These are phyloP conservation scores for Candida boleticola DNA, from an alignment of 805 yeast genomes.

Conservation along the genomic window DNA sequence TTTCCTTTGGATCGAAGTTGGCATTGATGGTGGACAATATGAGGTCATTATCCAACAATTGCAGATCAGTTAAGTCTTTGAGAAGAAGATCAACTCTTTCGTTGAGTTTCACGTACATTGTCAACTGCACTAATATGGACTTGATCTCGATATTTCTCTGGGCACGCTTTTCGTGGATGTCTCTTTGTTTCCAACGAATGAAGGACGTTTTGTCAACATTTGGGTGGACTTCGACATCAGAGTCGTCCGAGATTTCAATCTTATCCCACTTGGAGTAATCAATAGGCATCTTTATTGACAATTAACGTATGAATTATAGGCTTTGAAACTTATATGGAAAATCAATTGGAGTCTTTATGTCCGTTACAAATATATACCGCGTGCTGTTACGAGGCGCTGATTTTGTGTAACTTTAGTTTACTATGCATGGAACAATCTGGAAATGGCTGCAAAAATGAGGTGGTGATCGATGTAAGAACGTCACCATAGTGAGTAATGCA, in stretches of 20 bases:
- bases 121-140: conserved; percentile 69
- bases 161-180: conserved; percentile 88
- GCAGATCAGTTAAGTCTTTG: conserved; percentile 35
- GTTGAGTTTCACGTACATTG: conserved; percentile 77
- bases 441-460: no score
- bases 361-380: no score
- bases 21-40: conserved; percentile 43
- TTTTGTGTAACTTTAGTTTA: no score
- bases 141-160: conserved; percentile 77
- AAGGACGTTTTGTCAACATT: conserved; percentile 93
- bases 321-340: no score
- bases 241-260: conserved; percentile 92
- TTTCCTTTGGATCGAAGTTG: conserved; percentile 58
- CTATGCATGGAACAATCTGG: no score
- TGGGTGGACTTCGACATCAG: conserved; percentile 96
- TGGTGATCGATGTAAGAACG: no score
- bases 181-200: conserved; percentile 95
- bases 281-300: conserved; percentile 55
- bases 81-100: conserved; percentile 68
- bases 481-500: no score
- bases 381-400: no score
- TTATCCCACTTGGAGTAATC: conserved; percentile 99
- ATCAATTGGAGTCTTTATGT: no score
- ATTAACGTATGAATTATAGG: no score
- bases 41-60: conserved; percentile 28